Conservation (phyloP, 495 filamentous ascomycete genomes). For the Daldinia grandis region DNA sequence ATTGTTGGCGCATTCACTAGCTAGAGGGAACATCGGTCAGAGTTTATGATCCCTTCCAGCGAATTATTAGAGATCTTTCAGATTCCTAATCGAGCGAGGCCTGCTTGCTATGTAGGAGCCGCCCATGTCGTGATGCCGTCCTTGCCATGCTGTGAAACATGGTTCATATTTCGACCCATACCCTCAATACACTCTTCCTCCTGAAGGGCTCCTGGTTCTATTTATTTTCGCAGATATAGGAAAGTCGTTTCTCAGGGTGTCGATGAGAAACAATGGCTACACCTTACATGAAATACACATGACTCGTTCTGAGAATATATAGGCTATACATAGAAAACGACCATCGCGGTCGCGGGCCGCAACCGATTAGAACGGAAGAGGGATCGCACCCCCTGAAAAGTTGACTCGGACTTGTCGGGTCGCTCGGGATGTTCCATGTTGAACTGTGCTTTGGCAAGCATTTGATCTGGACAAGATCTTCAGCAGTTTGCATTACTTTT, state of each 20-base stretch:
- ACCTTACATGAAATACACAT: not conserved
- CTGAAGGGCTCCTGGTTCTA: not conserved
- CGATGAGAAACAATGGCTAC: not conserved
- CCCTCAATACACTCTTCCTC: not conserved
- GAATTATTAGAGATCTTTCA: not conserved
- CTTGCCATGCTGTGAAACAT: constrained; percentile 29
- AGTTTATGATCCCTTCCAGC: not conserved
- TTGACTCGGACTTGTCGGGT: not conserved
- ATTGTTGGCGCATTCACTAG: constrained; percentile 4
- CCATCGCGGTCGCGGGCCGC: not conserved
- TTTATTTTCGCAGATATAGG: not conserved
- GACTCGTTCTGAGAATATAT: not conserved
- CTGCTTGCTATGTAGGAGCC: constrained; percentile 23
- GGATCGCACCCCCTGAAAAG: constrained; percentile 1
- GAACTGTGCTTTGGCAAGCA: constrained; percentile 4
- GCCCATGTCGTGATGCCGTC: constrained; percentile 31
- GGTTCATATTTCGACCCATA: constrained; percentile 3
- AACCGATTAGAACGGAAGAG: not conserved
- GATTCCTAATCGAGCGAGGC: constrained; percentile 13
- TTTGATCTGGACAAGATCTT: constrained; percentile 18
- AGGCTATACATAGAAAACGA: not conserved
- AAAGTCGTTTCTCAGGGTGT: not conserved
- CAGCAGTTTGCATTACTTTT: constrained; percentile 7
- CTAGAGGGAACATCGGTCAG: constrained; percentile 17
- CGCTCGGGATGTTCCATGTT: constrained; percentile 4